These are phyloP conservation scores for Xerocomus potaroensis DNA, from an alignment of 768 basidiomycete genomes.

Conservation along the genomic window DNA sequence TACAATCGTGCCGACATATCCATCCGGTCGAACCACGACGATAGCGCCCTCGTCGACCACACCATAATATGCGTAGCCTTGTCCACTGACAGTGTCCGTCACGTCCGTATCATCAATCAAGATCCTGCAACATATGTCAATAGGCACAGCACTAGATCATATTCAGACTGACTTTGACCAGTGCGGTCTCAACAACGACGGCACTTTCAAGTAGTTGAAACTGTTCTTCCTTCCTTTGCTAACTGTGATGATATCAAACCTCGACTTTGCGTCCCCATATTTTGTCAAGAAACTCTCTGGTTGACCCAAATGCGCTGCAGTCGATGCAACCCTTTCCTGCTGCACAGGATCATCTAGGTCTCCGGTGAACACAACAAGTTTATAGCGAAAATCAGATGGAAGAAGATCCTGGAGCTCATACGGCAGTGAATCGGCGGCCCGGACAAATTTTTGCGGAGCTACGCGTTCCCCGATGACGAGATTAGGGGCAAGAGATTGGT, in stretches of 20 bases:
- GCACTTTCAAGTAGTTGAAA: conserved; percentile 31
- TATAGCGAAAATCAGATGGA: conserved; percentile 45
- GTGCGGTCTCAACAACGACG: conserved; percentile 32
- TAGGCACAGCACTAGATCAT: neutral
- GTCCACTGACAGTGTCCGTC: conserved; percentile 42
- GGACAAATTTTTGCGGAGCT: conserved; percentile 43
- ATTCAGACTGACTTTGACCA: conserved; percentile 39
- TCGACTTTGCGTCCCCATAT: conserved; percentile 23
- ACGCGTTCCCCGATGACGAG: conserved; percentile 50
- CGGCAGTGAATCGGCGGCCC: conserved; percentile 43
- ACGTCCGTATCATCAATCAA: conserved; percentile 54
- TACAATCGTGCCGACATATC: conserved; percentile 56
- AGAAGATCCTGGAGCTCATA: conserved; percentile 49
- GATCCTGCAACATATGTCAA: conserved; percentile 39
- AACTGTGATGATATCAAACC: conserved; percentile 31
- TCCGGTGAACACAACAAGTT: conserved; percentile 45
- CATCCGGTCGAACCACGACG: conserved; percentile 34
- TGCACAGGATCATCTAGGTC: conserved; percentile 25
- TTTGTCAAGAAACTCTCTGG: conserved; percentile 25
- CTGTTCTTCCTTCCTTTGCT: conserved; percentile 30
- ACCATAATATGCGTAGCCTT: conserved; percentile 55
- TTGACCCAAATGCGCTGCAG: conserved; percentile 27
- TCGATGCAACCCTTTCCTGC: conserved; percentile 16
- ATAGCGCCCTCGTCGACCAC: conserved; percentile 26
- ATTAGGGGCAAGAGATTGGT: conserved; percentile 36